Conservation (phyloP, 176 grass and related monocot genomes). For the Microstegium vimineum region DNA sequence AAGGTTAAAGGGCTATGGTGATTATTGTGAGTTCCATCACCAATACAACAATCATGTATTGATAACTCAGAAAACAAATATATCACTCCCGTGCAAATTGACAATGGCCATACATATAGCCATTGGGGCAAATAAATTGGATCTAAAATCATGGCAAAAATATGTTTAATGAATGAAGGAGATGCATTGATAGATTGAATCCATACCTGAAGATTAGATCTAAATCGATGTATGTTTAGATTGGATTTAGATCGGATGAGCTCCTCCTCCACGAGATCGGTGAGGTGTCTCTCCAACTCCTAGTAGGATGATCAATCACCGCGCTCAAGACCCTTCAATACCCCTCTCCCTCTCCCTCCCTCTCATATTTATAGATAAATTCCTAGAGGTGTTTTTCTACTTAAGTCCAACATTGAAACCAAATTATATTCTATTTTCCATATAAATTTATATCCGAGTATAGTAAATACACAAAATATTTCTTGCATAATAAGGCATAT, state of each 20-base stretch:
- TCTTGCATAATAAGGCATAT: background rate
- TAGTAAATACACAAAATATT: background rate
- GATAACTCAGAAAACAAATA: background rate
- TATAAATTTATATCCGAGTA: background rate
- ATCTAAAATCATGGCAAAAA: background rate
- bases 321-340: background rate
- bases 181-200: background rate
- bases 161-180: background rate
- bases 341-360: no score
- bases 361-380: background rate
- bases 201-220: background rate
- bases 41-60: background rate
- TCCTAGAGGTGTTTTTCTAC: background rate
- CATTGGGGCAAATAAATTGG: background rate
- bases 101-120: background rate
- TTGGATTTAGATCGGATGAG: background rate
- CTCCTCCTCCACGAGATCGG: background rate
- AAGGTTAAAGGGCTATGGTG: background rate
- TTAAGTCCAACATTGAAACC: background rate
- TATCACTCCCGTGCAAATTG: background rate
- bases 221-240: background rate
- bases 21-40: background rate
- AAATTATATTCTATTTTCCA: background rate
- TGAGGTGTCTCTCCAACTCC: background rate
- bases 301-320: background rate